These are phyloP conservation scores for Ceraceosorus guamensis DNA, from an alignment of 1,284 basidiomycete species.

Conservation along the genomic window DNA sequence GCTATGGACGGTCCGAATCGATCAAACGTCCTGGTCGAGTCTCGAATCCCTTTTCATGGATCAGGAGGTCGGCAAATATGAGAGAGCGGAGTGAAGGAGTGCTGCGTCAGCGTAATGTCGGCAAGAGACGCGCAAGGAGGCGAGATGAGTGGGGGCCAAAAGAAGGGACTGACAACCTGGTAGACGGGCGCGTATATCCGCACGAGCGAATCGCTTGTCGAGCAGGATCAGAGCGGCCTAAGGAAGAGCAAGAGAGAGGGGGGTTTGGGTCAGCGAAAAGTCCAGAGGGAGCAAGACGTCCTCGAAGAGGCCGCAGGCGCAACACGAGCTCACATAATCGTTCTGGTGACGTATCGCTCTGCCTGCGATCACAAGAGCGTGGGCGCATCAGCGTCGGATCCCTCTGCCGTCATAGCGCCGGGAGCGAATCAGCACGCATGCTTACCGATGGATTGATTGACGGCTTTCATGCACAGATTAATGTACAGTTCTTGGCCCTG, in stretches of 20 bases:
- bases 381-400: no score
- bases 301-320: no score
- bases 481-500: conserved; percentile 38
- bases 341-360: conserved; percentile 43
- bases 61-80: not conserved
- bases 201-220: conserved; percentile 33
- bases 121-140: conserved; percentile 38
- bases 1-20: conserved; percentile 4
- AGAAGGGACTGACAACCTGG: conserved; percentile 59
- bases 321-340: no score
- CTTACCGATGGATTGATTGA: conserved; percentile 98
- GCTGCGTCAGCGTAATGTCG: not conserved
- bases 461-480: conserved; percentile 74
- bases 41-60: conserved; percentile 1
- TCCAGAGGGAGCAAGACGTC: no score
- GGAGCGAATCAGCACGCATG: no score
- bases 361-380: no score
- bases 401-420: no score
- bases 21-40: not conserved
- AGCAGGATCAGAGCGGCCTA: conserved; percentile 41
- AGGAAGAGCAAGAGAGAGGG: no score
- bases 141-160: conserved; percentile 62
- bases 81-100: not conserved
- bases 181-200: conserved; percentile 30
- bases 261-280: no score